Percentiles rank a stretch among this genome's conserved stretches.
phyloP scores from a whole-genome alignment of 1,284 basidiomycete species.

The Heterobasidion parviporum region DNA sequence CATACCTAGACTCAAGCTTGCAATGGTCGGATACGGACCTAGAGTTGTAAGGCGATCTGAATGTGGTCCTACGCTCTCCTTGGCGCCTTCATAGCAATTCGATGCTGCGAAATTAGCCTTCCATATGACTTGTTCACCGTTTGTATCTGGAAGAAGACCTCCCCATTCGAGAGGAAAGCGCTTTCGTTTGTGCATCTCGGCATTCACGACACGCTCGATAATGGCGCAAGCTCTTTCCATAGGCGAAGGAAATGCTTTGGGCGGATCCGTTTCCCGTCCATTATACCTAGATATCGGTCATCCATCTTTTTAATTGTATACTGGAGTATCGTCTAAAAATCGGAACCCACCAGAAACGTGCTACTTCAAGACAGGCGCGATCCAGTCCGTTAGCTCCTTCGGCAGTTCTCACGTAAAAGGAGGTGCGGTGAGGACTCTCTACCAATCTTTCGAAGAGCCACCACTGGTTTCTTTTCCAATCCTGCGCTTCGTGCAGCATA shows the following conservation, averaged over 20 bases:
- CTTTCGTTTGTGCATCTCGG: slow-evolving; percentile 52
- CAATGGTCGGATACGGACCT: slow-evolving; percentile 90
- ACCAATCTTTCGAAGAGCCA: slow-evolving; percentile 77
- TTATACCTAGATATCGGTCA: slow-evolving; percentile 56
- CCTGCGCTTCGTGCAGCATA: slow-evolving; percentile 52
- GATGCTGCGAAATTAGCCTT: slow-evolving; percentile 86
- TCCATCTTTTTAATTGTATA: too few species aligned
- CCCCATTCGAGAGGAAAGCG: slow-evolving; percentile 73
- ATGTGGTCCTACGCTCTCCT: slow-evolving; percentile 83
- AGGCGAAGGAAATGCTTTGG: slow-evolving; percentile 52
- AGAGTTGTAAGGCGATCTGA: slow-evolving; percentile 74
- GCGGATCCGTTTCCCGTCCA: slow-evolving; percentile 51
- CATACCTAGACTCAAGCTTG: slow-evolving; percentile 83
- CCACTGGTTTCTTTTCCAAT: slow-evolving; percentile 76
- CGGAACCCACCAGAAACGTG: slow-evolving; percentile 31
- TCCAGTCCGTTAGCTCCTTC: slow-evolving; percentile 30
- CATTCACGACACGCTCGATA: slow-evolving; percentile 73
- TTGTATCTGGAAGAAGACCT: slow-evolving; percentile 26
- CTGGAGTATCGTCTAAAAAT: not conserved
- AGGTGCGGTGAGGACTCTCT: slow-evolving; percentile 77
- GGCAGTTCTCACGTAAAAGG: slow-evolving; percentile 45
- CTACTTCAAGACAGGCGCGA: slow-evolving; percentile 15
- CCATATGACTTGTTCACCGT: slow-evolving; percentile 46
- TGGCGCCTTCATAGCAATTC: slow-evolving; percentile 83
- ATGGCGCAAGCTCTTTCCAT: slow-evolving; percentile 78